Base-by-base conservation (phyloP, 148 eudicot species). In the Cornus florida region DNA sequence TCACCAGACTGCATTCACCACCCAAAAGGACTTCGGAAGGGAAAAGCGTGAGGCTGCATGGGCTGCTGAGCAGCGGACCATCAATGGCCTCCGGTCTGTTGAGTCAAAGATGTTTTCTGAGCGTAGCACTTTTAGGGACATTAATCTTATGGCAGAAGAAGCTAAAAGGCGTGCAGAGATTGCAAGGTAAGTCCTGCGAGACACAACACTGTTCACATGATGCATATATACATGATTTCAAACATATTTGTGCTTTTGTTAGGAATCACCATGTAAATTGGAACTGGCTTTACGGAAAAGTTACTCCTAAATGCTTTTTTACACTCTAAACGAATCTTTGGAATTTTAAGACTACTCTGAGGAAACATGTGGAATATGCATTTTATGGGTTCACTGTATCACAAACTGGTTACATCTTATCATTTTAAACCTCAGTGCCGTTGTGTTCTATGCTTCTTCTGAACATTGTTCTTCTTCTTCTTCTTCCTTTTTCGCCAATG, bases 111-210 rank as follows among this genome's bases (percentile, higher is more conserved):
- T 82, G 80, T 86, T 83, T 62, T 50, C 72, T 12, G 86, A 83
- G 22, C 76, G 81, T 24, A 60, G 9, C 56, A 82, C 84, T 48
- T 89, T 87, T 35, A 78, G 87, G n/a, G 90, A 86, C 23, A 84
- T 87, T 72, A 86, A 79, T 81, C 70, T 79, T 24, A 91, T 91
- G 92, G 94, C 94, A 28, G 94, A 91, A 73, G 92, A 91, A 80
- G 89, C 94, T 83, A 91, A 75, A 74, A 82, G 79, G 24, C 81
- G 92, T 22, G 94, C 94, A 41, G 94, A 89, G 62, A 84, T 91
- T 41, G 88, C 89, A 77, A 91, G 94, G 93, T 90, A 35, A 72
- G 82, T 46, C 57, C 19, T 62, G 11, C 24, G 10, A 62, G 3
- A 3, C 66, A 62, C 66, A 3, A 6, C 8, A 2, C 9, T 62